Evolutionary conservation across 306 rosid species (phyloP), one percentile per base, ranked within the genome.

Genomic region (Dalbergia oliveri): DNA sequence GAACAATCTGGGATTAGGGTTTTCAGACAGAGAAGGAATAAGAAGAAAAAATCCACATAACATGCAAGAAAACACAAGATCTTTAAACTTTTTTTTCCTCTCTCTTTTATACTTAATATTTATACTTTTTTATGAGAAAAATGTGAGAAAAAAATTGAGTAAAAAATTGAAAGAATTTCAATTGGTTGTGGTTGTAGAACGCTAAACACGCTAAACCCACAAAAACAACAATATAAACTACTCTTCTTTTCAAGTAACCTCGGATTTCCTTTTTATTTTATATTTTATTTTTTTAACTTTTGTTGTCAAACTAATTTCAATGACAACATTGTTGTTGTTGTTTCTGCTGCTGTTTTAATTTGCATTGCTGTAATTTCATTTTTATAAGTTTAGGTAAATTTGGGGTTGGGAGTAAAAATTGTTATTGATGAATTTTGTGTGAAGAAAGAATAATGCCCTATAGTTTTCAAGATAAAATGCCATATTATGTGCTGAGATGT

Each of bases 1-100:
- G 83, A 86, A 73, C 82, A 21, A 85, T 85, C 77, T 79, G 59
- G 69, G 78, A 84, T 87, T 93, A 93, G 97, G 97, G 96, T 91
- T 93, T 92, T 75, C 63, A 59, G 82, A 61, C 82, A 83, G 84
- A 78, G 81, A 75, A n/a, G 62, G 75, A 76, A 45, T 35, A 67
- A 59, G 82, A 49, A 54, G 83, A 85, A 79, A 87, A 79, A 88
- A 79, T 83, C 74, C 78, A 86, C 85, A 21, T 21, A 87, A 79
- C 71, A 39, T 78, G 77, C 76, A 16, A 21, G 72, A 72, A 81
- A 81, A 51, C 62, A 81, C 79, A 81, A 81, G 79, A 76, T 78
- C 79, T 62, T 60, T 78, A 45, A 45, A 35, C 16, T 72, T 66
- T 19, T 81, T 13, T 75, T 44, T 81, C 16, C 23, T 21, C 23